Percentiles rank a stretch among this genome's conserved stretches.
Conservation (phyloP, 805 yeast species). For the Naumovozyma baii region DNA sequence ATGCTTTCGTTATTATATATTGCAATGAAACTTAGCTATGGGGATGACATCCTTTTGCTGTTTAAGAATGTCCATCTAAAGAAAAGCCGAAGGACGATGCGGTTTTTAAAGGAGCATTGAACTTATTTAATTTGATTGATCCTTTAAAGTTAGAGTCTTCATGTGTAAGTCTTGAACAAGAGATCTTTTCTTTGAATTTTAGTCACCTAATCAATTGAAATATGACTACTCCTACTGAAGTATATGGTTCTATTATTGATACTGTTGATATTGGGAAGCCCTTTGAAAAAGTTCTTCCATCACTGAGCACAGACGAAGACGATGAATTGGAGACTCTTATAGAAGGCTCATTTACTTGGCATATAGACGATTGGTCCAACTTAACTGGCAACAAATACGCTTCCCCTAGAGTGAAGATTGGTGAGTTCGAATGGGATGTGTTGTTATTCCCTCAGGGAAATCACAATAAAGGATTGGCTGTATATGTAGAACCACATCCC, state of each 20-base stretch:
- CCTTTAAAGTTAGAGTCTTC: background rate
- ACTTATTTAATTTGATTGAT: background rate
- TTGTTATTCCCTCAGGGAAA: conserved; percentile 74
- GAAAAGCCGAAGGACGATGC: background rate
- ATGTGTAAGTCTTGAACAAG: background rate
- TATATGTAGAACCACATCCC: conserved; percentile 69
- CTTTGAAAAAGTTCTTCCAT: conserved; percentile 17
- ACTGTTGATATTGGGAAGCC: conserved; percentile 16
- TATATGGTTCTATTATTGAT: conserved; percentile 14
- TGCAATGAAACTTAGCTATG: too few relatives aligned
- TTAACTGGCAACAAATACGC: conserved; percentile 32
- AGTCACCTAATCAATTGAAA: background rate
- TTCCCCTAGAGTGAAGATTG: conserved; percentile 44
- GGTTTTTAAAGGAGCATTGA: background rate
- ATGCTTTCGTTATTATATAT: too few relatives aligned
- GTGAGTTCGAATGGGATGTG: conserved; percentile 58
- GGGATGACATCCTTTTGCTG: background rate
- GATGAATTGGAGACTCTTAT: conserved; percentile 17
- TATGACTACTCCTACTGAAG: background rate
- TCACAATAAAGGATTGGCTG: conserved; percentile 48
- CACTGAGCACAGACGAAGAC: conserved; percentile 3
- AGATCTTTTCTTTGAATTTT: background rate
- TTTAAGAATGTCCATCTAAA: background rate
- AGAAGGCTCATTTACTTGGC: conserved; percentile 40
- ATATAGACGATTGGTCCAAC: conserved; percentile 39